phyloP scores from a whole-genome alignment of 2,329 filamentous ascomycete genomes.

The Colletotrichum sp. region DNA sequence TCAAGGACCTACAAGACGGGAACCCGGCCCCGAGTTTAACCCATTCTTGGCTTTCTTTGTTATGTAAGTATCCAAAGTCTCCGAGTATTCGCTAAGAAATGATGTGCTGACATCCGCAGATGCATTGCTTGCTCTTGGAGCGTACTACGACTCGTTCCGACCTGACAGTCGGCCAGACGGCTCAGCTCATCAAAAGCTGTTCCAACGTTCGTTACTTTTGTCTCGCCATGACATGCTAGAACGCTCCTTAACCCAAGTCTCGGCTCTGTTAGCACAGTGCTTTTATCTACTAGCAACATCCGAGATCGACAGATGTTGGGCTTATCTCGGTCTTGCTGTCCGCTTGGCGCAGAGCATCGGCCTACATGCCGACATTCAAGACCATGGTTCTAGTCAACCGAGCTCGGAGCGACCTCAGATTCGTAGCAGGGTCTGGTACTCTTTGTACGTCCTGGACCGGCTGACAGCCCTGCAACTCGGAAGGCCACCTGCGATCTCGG shows the following conservation, averaged over 20 bases:
- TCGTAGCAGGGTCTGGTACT: background rate
- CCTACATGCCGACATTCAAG: background rate
- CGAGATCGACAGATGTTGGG: background rate
- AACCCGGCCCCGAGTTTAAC: background rate
- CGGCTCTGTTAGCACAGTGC: background rate
- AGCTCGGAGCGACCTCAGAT: background rate
- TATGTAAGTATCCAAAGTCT: background rate
- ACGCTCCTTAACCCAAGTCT: background rate
- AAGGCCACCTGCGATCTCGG: background rate
- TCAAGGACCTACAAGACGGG: background rate
- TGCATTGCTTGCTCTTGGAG: background rate
- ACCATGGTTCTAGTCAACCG: background rate
- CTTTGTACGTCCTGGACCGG: background rate
- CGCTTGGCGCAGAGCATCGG: background rate
- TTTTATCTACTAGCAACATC: background rate
- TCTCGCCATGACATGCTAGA: background rate
- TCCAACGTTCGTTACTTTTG: background rate
- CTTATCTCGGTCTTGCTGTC: background rate
- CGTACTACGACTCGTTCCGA: background rate
- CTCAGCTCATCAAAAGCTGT: background rate
- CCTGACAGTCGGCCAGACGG: background rate
- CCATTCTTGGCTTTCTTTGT: background rate
- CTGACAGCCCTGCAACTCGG: background rate
- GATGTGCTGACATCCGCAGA: background rate
- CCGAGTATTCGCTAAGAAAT: background rate